Percentiles rank a stretch among this genome's conserved stretches.
Conservation (phyloP, 192 early-diverging fungal species). For the Linnemannia zychae region DNA sequence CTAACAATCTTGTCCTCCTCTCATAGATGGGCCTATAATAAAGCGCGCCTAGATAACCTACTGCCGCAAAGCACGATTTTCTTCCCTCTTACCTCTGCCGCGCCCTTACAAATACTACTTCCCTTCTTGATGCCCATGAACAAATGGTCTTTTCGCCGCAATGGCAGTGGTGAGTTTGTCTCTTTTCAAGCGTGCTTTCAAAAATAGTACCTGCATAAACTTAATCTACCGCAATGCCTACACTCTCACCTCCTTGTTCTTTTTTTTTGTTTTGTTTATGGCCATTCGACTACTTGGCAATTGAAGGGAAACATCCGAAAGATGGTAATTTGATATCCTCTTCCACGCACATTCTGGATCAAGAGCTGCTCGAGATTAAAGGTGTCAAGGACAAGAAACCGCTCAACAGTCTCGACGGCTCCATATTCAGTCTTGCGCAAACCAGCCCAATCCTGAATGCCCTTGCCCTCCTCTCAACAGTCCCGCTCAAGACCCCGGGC, state of each 20-base stretch:
- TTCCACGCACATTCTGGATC: neutral
- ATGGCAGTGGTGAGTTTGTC: neutral
- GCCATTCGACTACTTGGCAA: neutral
- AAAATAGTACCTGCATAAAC: too few relatives aligned
- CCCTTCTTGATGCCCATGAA: neutral
- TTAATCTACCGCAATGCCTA: too few relatives aligned
- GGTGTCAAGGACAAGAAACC: neutral
- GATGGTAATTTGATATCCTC: neutral
- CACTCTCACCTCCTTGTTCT: too few relatives aligned
- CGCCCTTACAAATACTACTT: neutral
- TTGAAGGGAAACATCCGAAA: neutral
- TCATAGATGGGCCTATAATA: neutral
- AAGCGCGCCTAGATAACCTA: neutral
- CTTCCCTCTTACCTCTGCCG: neutral
- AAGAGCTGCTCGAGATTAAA: neutral
- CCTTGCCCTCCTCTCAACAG: neutral
- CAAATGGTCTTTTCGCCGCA: slow-evolving; percentile 1
- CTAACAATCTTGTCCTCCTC: neutral
- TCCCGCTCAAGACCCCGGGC: neutral
- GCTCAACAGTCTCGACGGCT: neutral
- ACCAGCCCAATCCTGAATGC: neutral
- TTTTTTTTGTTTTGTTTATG: too few relatives aligned
- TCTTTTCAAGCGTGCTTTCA: neutral
- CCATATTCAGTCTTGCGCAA: neutral
- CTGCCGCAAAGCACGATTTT: neutral